Evolutionary conservation across 495 filamentous ascomycete species (phyloP).

Genomic region (Thozetella sp.): DNA sequence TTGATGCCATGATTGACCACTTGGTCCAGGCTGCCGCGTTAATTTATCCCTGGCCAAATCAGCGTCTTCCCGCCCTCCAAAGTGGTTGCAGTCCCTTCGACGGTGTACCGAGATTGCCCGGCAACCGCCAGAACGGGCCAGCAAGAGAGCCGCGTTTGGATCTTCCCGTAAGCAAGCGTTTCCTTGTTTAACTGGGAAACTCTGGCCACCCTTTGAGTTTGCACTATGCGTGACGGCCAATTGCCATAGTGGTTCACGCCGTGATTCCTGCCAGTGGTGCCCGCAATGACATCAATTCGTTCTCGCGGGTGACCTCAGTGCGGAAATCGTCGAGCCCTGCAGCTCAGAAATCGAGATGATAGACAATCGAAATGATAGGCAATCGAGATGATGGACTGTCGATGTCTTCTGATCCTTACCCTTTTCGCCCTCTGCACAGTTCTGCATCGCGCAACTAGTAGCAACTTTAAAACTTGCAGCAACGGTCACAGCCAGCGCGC

Average conservation of each 20-base stretch:
- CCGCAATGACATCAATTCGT: background rate
- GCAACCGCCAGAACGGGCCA: no score
- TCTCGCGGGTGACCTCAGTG: no score
- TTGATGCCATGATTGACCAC: background rate
- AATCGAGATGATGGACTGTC: no score
- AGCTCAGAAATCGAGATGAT: no score
- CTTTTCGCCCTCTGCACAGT: no score
- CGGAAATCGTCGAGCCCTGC: no score
- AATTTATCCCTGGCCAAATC: conserved; percentile 6
- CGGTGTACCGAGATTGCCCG: conserved; percentile 9
- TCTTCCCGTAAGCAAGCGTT: background rate
- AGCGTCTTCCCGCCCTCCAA: background rate
- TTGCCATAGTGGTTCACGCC: background rate
- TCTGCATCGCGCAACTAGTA: no score
- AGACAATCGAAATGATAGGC: no score
- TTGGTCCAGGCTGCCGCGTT: conserved; percentile 8
- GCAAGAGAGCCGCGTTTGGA: background rate
- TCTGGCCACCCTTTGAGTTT: background rate
- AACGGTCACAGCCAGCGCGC: no score
- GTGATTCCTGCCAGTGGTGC: no score
- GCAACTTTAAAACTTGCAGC: no score
- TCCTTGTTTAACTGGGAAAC: background rate
- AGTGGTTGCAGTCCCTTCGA: background rate
- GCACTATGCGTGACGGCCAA: background rate
- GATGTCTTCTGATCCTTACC: no score